Base-by-base conservation (phyloP, 1,284 basidiomycete genomes). In the Trametes pubescens region DNA sequence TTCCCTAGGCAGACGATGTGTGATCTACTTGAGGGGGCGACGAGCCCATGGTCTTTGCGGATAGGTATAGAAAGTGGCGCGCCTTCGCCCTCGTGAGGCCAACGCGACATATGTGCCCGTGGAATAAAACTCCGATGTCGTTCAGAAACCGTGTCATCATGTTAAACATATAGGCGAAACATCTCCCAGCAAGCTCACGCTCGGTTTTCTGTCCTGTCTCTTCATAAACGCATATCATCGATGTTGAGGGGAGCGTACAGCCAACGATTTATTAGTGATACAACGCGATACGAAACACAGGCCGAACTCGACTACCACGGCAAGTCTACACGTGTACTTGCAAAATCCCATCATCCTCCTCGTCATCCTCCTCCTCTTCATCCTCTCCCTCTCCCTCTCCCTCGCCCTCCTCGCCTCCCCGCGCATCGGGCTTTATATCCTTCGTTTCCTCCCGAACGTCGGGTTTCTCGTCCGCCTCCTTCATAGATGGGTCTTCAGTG, bases 271-370 rank as follows among this genome's bases (percentile, higher is more conserved):
- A n/a, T n/a, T n/a, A 68, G 57, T 65, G 58, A 65, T 68, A 65
- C 67, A 65, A 40, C 48, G 44, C 51, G 46, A 48, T 51, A 67
- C 38, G 49, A 34, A 59, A 52, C 53, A 51, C 46, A 43, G 63
- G 26, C 38, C 24, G 58, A 57, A 55, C 37, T 32, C 38, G 6
- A 40, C 57, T n/a, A 40, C 21, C 10, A 11, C 4, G 26, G 4
- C 11, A 34, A 26, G 34, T 51, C 49, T 64, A 70, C 35, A 26
- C 64, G 37, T 68, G 67, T 24, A 70, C 64, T 37, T 67, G 47
- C 53, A 69, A 34, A 10, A 66, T 55, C 18, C 56, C 61, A 43
- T 68, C 69, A 14, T 70, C 69, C 1, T 66, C 69, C 13, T 65
- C 65, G 5, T 61, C 65, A 6, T 65, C 64, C 2, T 66, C 67